Conservation (phyloP, 768 basidiomycete species). For the Trametes sanguinea region DNA sequence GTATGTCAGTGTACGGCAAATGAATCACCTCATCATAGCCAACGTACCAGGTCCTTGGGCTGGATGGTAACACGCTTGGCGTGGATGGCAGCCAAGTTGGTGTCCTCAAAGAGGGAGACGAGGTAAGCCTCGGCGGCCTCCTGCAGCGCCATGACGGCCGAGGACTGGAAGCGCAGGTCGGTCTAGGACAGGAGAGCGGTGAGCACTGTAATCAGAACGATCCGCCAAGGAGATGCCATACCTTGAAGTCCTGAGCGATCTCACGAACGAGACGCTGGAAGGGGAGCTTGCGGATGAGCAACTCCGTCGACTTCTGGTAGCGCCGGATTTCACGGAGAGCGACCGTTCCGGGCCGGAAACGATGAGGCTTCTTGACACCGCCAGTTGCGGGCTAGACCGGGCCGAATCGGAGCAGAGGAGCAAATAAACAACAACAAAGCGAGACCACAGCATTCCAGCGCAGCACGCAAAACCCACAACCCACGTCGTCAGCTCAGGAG, state of each 20-base stretch:
- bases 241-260: slow-evolving; percentile 92
- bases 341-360: slow-evolving; percentile 97
- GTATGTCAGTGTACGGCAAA: neutral
- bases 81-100: slow-evolving; percentile 84
- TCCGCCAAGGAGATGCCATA: slow-evolving; percentile 70
- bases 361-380: slow-evolving; percentile 99
- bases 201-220: slow-evolving; percentile 56
- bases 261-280: slow-evolving; percentile 98
- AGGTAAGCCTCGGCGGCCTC: slow-evolving; percentile 86
- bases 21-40: slow-evolving; percentile 25
- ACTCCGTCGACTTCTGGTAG: slow-evolving; percentile 99
- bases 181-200: slow-evolving; percentile 45
- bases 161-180: slow-evolving; percentile 88
- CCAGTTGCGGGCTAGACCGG: slow-evolving; percentile 52
- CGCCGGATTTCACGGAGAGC: slow-evolving; percentile 98
- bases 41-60: slow-evolving; percentile 73
- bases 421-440: slow-evolving; percentile 25
- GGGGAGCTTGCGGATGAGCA: slow-evolving; percentile 98
- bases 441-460: slow-evolving; percentile 13
- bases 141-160: slow-evolving; percentile 87
- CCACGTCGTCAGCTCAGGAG: slow-evolving; percentile 24
- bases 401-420: slow-evolving; percentile 1
- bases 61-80: slow-evolving; percentile 86
- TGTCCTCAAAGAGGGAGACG: slow-evolving; percentile 78
- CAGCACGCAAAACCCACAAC: slow-evolving; percentile 24